Evolutionary conservation across 208 protist species (phyloP).

Genomic region (Trichomonas gallinae): DNA sequence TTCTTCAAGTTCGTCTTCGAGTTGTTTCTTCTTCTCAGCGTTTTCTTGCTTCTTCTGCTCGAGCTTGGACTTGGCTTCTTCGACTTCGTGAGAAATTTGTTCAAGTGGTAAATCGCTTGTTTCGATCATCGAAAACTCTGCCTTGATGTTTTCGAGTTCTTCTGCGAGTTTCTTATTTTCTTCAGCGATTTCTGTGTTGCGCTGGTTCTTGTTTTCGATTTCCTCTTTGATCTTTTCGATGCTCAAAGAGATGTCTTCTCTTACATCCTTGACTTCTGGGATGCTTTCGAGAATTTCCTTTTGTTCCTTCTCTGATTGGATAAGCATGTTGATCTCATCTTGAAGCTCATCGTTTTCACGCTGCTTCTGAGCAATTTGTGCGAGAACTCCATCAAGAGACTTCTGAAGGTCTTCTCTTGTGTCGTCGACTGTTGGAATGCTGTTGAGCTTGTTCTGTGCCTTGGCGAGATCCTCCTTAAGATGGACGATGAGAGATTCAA

Average conservation of each 20-base stretch:
- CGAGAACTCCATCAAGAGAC: background rate
- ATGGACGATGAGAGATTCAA: background rate
- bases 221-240: background rate
- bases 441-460: background rate
- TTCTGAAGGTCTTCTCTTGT: background rate
- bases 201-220: background rate
- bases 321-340: background rate
- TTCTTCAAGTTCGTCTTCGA: background rate
- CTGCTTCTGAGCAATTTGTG: background rate
- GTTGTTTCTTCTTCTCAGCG: background rate
- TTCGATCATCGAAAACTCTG: background rate
- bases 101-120: background rate
- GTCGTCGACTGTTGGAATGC: background rate
- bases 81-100: background rate
- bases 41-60: background rate
- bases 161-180: background rate
- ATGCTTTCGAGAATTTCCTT: background rate
- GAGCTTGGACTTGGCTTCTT: background rate
- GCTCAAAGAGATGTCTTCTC: background rate
- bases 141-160: background rate
- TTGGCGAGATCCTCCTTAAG: background rate
- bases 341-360: background rate
- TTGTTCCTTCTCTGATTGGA: background rate
- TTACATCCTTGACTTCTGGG: background rate
- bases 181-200: background rate